Percentiles rank a stretch among this genome's conserved stretches.
Conservation (phyloP, 1,284 basidiomycete species). For the Cutaneotrichosporon dermatis region DNA sequence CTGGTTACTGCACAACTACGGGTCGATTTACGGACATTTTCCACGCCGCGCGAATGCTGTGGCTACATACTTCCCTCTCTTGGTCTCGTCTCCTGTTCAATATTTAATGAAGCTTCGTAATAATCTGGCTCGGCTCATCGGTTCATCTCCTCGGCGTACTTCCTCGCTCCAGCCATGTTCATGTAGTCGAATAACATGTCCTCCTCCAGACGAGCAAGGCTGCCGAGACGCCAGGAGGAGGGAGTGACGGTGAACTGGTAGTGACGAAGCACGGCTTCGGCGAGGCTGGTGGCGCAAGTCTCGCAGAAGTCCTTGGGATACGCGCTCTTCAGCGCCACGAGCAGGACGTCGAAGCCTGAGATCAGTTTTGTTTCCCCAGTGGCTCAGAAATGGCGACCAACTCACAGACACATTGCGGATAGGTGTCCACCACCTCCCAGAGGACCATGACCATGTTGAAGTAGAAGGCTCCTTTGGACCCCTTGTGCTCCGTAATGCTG, state of each 20-base stretch:
- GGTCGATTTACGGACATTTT: no score
- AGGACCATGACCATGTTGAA: not conserved
- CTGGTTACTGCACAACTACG: no score
- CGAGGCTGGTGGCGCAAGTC: not conserved
- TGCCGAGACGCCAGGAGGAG: not conserved
- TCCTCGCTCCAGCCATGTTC: not conserved
- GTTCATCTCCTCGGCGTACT: not conserved
- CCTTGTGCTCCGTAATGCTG: not conserved
- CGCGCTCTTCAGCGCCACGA: not conserved
- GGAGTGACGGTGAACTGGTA: not conserved
- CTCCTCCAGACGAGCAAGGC: not conserved
- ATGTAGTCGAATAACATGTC: not conserved
- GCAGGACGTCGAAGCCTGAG: not conserved
- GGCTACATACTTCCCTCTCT: not conserved
- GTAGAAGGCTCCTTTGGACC: not conserved
- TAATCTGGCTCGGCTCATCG: no score
- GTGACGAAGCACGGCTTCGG: not conserved
- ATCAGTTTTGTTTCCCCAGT: no score
- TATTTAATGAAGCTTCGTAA: no score
- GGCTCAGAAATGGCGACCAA: no score
- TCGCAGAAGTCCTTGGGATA: not conserved
- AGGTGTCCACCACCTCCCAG: not conserved
- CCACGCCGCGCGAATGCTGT: no score
- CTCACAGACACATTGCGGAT: not conserved
- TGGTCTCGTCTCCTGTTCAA: not conserved